Evolutionary conservation across 2,329 filamentous ascomycete genomes (phyloP).

Genomic region (Hymenoscyphus repandus): DNA sequence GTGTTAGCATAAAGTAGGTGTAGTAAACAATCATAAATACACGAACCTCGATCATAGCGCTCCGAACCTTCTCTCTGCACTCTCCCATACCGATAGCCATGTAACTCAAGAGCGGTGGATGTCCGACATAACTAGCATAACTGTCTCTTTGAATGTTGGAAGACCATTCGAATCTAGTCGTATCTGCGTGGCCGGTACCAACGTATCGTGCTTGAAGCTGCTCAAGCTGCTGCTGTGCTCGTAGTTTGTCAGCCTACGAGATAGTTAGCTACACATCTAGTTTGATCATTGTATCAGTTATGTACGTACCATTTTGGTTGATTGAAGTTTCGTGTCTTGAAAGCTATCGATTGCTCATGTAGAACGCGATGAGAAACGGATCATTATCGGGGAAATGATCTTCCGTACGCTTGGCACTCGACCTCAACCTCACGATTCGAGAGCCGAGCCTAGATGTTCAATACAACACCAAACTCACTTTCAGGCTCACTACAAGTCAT

Average conservation of each 20-base stretch:
- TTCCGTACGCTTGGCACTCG: too few species aligned
- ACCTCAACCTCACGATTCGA: too few species aligned
- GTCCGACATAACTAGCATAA: constrained; percentile 82
- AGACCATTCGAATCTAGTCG: constrained; percentile 94
- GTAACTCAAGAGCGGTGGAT: constrained; percentile 82
- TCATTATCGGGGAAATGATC: too few species aligned
- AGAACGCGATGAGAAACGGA: too few species aligned
- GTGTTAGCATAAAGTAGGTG: neutral
- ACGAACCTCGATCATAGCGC: constrained; percentile 69
- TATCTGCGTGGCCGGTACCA: constrained; percentile 93
- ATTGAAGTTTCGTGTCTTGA: too few species aligned
- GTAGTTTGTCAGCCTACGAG: constrained; percentile 85
- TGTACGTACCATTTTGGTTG: too few species aligned
- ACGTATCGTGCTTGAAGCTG: constrained; percentile 93
- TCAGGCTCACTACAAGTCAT: too few species aligned
- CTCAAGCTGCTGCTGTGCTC: constrained; percentile 95
- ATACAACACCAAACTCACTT: too few species aligned
- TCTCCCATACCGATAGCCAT: constrained; percentile 88
- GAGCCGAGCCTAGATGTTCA: too few species aligned
- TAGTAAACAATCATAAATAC: neutral
- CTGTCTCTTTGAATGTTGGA: constrained; percentile 95
- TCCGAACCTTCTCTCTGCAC: constrained; percentile 71
- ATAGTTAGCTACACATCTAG: neutral
- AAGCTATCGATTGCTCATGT: too few species aligned
- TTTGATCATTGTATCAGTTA: too few species aligned